phyloP scores from a whole-genome alignment of 2,329 filamentous ascomycete species.

The Ascosphaera aggregata region DNA sequence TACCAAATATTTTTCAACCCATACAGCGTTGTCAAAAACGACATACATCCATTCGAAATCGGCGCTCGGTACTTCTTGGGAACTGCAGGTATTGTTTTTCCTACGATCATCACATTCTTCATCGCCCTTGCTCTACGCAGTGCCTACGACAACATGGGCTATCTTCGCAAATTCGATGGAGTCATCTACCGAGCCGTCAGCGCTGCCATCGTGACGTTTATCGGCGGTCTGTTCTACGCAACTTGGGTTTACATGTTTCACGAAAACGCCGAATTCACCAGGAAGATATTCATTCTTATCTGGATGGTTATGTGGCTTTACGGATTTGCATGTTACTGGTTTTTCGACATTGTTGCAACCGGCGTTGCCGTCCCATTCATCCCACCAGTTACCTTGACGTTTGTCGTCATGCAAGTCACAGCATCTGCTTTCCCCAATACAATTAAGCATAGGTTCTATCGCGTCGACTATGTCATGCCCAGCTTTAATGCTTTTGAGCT shows the following conservation, averaged over 20 bases:
- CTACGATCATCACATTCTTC: slow-evolving; percentile 5
- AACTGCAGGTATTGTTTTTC: slow-evolving; percentile 2
- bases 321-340: neutral
- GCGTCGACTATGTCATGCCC: slow-evolving; percentile 2
- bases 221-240: slow-evolving; percentile 1
- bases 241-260: slow-evolving; percentile 2
- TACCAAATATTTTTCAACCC: neutral
- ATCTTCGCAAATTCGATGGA: neutral
- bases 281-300: neutral
- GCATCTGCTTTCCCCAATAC: slow-evolving; percentile 1
- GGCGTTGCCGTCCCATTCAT: neutral
- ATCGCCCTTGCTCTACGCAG: slow-evolving; percentile 1
- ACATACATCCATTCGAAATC: slow-evolving; percentile 1
- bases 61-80: neutral
- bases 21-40: neutral
- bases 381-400: slow-evolving; percentile 1
- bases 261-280: neutral
- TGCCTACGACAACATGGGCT: neutral
- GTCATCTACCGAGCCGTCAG: neutral
- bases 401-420: slow-evolving; percentile 2
- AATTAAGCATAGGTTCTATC: slow-evolving; percentile 1
- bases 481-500: slow-evolving; percentile 2
- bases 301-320: slow-evolving; percentile 3
- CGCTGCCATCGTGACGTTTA: neutral
- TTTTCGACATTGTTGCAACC: neutral